These are phyloP conservation scores for Neurospora crassa DNA, from an alignment of 2,329 filamentous ascomycete genomes.

Conservation along the genomic window DNA sequence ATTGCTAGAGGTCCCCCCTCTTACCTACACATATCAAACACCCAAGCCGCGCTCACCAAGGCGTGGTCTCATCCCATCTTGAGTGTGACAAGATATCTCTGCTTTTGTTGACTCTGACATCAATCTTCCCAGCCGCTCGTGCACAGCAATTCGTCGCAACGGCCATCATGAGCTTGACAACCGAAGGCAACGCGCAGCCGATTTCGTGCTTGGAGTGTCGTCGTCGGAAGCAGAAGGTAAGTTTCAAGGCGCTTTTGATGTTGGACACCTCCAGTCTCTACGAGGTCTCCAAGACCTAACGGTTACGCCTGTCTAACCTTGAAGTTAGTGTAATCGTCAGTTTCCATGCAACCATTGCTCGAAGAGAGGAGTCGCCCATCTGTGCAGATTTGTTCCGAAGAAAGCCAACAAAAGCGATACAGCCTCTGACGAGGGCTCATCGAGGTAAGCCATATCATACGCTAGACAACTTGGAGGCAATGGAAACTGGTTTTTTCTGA, in stretches of 20 bases:
- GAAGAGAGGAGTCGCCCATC: constrained; percentile 35
- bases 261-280: constrained; percentile 3
- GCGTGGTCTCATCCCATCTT: background rate
- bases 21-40: background rate
- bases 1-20: background rate
- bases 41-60: background rate
- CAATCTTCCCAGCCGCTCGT: background rate
- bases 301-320: background rate
- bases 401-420: constrained; percentile 22
- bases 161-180: background rate
- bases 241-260: constrained; percentile 2
- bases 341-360: constrained; percentile 43
- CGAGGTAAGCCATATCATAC: constrained; percentile 5
- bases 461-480: background rate
- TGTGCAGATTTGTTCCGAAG: constrained; percentile 31
- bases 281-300: background rate
- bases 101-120: background rate
- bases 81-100: background rate
- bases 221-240: constrained; percentile 40
- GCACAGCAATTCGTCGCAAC: background rate
- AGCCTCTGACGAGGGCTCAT: constrained; percentile 9
- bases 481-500: constrained; percentile 5
- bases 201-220: constrained; percentile 37
- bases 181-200: background rate
- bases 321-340: constrained; percentile 34